These are phyloP conservation scores for Heimioporus sp. DNA, from an alignment of 768 basidiomycete species.

Conservation along the genomic window DNA sequence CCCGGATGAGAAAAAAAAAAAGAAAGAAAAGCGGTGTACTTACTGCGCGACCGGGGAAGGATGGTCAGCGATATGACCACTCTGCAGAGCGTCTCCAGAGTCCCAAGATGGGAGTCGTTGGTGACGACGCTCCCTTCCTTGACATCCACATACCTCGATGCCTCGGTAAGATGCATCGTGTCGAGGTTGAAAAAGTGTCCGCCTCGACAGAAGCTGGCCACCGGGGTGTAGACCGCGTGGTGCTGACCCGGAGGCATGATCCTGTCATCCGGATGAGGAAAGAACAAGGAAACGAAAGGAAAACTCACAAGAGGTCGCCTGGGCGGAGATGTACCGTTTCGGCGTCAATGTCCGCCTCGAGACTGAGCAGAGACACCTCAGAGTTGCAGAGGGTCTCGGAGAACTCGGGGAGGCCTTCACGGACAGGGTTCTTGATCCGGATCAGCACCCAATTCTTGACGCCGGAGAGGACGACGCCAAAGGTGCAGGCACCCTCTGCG, in stretches of 20 bases:
- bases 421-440: not conserved
- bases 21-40: too few species aligned
- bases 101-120: not conserved
- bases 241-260: conserved; percentile 2
- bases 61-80: not conserved
- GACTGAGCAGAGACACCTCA: not conserved
- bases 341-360: not conserved
- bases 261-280: too few species aligned
- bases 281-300: not conserved
- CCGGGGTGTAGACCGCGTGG: conserved; percentile 4
- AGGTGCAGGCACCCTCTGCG: not conserved
- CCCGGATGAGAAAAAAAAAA: not conserved
- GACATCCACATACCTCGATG: not conserved
- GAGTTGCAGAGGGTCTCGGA: not conserved
- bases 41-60: not conserved
- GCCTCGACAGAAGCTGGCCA: not conserved
- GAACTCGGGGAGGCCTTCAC: not conserved
- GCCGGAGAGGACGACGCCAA: not conserved
- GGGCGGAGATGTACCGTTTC: not conserved
- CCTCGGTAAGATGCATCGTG: conserved; percentile 1
- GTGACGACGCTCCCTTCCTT: not conserved
- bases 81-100: not conserved
- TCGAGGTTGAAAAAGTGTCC: conserved; percentile 11
- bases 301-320: not conserved
- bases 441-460: not conserved